Percentiles rank a stretch among this genome's conserved stretches.
phyloP scores from a whole-genome alignment of 164 flowering plant genomes.

The Echeveria elegans region DNA sequence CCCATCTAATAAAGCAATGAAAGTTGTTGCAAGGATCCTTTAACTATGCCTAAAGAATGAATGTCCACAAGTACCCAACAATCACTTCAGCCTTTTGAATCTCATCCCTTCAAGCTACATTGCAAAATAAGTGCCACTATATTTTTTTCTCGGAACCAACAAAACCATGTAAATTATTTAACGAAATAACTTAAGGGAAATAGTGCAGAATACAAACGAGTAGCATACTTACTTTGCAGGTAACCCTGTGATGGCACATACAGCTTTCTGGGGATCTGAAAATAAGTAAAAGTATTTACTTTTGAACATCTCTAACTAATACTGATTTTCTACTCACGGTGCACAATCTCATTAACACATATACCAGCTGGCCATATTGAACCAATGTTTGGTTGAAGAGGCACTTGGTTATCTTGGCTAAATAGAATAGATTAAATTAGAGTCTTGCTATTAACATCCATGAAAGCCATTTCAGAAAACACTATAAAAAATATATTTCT shows the following conservation, averaged over 20 bases:
- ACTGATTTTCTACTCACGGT: background rate
- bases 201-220: background rate
- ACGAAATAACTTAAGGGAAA: background rate
- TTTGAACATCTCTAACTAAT: background rate
- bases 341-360: background rate
- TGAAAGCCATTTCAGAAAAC: background rate
- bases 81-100: too few species aligned
- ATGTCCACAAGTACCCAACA: too few species aligned
- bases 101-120: background rate
- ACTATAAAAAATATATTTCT: background rate
- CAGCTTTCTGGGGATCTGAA: slow-evolving; percentile 70
- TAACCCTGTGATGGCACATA: slow-evolving; percentile 73
- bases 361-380: background rate
- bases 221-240: slow-evolving; percentile 74
- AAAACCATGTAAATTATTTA: too few species aligned
- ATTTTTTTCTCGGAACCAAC: background rate
- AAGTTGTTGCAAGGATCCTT: too few species aligned
- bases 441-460: too few species aligned
- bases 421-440: background rate
- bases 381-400: background rate
- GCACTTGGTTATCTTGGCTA: background rate
- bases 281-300: slow-evolving; percentile 8
- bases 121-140: background rate
- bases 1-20: too few species aligned
- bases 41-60: too few species aligned